Evolutionary conservation across 1,139 yeast genomes (phyloP).

Genomic region (Blastobotrys raffinosifermentans): DNA sequence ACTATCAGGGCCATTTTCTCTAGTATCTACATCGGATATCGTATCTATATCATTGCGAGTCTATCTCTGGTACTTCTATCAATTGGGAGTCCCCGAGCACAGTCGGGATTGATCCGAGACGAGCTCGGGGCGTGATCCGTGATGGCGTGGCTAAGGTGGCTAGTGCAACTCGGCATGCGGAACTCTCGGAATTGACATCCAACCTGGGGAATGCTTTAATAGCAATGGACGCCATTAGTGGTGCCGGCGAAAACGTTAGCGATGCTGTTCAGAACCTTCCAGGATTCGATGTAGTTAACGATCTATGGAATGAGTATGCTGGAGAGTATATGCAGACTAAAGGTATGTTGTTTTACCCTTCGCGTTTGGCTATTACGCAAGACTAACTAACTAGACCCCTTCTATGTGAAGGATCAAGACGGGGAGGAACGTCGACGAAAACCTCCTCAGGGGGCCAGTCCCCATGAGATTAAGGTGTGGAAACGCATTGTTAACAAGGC

Average conservation of each 20-base stretch:
- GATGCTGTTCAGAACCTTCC: slow-evolving; percentile 47
- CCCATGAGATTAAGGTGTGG: slow-evolving; percentile 63
- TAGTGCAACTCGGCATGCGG: no score
- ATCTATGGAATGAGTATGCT: slow-evolving; percentile 57
- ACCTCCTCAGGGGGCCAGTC: slow-evolving; percentile 54
- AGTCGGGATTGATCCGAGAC: no score
- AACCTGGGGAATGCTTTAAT: no score
- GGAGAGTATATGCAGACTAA: slow-evolving; percentile 54
- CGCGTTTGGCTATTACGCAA: not conserved
- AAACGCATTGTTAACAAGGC: slow-evolving; percentile 66
- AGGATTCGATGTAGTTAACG: slow-evolving; percentile 50
- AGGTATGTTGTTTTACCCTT: slow-evolving; percentile 21
- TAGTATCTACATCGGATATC: no score
- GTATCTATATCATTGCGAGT: no score
- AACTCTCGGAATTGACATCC: no score
- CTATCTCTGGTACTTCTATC: no score
- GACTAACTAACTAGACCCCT: slow-evolving; percentile 49
- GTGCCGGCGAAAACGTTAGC: not conserved
- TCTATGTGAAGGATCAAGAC: slow-evolving; percentile 43
- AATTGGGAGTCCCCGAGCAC: no score
- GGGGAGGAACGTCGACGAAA: slow-evolving; percentile 50
- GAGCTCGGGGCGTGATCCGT: no score
- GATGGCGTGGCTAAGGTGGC: no score
- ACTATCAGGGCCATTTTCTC: no score
- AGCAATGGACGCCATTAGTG: not conserved